Base-by-base conservation (phyloP, 73 alveolate species). In the Paramecium biaurelia region DNA sequence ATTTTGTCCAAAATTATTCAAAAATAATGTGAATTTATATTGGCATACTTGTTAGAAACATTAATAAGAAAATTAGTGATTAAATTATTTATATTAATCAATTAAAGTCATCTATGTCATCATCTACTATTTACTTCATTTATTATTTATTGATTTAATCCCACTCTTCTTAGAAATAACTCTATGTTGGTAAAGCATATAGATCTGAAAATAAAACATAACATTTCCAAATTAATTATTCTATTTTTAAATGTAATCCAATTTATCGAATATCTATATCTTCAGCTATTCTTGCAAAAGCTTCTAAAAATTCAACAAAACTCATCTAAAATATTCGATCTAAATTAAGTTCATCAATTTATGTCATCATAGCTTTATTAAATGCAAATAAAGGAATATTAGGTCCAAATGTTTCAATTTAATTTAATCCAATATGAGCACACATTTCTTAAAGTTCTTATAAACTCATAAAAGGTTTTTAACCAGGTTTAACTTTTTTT, bases 401-500 rank as follows among this genome's bases (percentile, higher is more conserved):
- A n/a, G 72, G 84, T 57, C 89, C 95, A 49, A 57, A 92, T 28
- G 57, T 76, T 14, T 93, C 96, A 79, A 70, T 70, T 18, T 70
- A 87, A 7, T 82, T 43, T 49, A 56, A 85, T 26, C 68, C 94
- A 56, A 53, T 92, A 15, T 43, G 37, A 93, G 94, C 5, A 37
- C 87, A 82, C 63, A 94, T 68, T 14, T 70, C 92, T 57, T 86
- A 45, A 9, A 92, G 76, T 70, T 94, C 97, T 20, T 94, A 88
- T 1, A 94, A 76, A 53, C 95, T 84, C 97, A 94, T 94, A 74
- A 93, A 93, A 21, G 85, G 70, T 18, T 72, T 23, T 26, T 93
- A 85, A 5, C 99, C 99, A 70, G 99, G 99, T 14, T 94, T 89
- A 10, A 97, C 96, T 45, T 96, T 87, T 68, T 92, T 96, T 21